phyloP scores from a whole-genome alignment of 2,329 filamentous ascomycete genomes.

The Colletotrichum limetticola region DNA sequence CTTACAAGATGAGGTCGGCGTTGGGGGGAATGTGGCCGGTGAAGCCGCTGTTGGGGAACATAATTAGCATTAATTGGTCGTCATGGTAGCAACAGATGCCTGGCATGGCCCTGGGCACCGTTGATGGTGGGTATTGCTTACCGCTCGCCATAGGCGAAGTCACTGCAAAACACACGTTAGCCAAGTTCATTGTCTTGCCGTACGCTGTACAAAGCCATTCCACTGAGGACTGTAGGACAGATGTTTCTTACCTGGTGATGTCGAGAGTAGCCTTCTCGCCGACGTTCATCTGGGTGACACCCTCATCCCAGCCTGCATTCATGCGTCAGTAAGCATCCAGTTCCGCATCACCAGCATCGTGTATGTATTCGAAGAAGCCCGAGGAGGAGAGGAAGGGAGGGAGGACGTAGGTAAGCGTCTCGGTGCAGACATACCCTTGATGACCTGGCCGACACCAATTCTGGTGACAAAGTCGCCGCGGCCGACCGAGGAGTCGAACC shows the following conservation, averaged over 20 bases:
- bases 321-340: conserved; percentile 23
- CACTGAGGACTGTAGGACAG: not conserved
- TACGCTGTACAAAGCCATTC: not conserved
- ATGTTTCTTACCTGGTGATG: conserved; percentile 74
- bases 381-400: not conserved
- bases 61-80: not conserved
- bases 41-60: conserved; percentile 70
- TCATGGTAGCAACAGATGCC: not conserved
- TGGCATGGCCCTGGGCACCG: not conserved
- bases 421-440: conserved; percentile 72
- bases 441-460: conserved; percentile 88
- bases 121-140: conserved; percentile 48
- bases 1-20: conserved; percentile 86
- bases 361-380: not conserved
- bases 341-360: not conserved
- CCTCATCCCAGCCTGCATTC: conserved; percentile 81
- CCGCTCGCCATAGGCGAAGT: conserved; percentile 73
- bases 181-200: not conserved
- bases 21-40: conserved; percentile 80
- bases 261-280: conserved; percentile 90
- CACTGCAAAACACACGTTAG: conserved; percentile 51
- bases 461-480: conserved; percentile 79
- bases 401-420: not conserved
- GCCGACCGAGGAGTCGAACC: conserved; percentile 89
- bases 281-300: conserved; percentile 84